Base-by-base conservation (phyloP, 768 basidiomycete genomes). In the Boletus subparvulus region DNA sequence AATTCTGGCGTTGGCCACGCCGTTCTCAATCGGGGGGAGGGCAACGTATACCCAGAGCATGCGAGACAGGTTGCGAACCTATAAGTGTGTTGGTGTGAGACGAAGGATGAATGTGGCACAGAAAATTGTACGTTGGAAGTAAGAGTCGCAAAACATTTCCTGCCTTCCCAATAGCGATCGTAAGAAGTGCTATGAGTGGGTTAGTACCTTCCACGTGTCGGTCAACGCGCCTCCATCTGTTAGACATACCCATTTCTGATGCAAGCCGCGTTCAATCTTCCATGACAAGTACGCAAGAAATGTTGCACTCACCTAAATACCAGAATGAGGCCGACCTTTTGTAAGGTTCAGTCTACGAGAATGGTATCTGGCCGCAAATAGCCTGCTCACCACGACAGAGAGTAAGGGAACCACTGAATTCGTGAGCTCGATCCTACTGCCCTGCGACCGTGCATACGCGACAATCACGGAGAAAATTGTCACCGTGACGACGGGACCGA, bases 371-470 rank as follows among this genome's bases (percentile, higher is more conserved):
- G 9, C 9, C 14, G 24, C 13, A 36, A 41, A 46, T 28, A 17
- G 8, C 11, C 24, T n/a, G 75, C 89, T 72, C 67, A 92, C 94
- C 62, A 96, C 94, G 13, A 97, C 91, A 12, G 92, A 91, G 33
- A 96, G 80, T 50, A 97, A 73, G 2, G 94, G 94, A 3, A 94
- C 84, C 54, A 96, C 87, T 26, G 90, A 86, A 71, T 92, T 95
- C 19, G 90, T 84, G 63, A 92, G 76, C 26, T 80, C 78, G 44
- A 94, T 70, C 30, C 77, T 71, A 52, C 83, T 79, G 0, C 88
- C 92, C 58, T 72, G 75, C 21, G 76, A 72, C 69, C 79, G 80
- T 39, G 80, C 78, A 73, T 85, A 89, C 28, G 81, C 83, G 28
- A 90, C 79, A 4, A 77, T 61, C 33, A 73, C 75, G 6, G 94